phyloP scores from a whole-genome alignment of 2,329 filamentous ascomycete species.

The Myotisia sp. region DNA sequence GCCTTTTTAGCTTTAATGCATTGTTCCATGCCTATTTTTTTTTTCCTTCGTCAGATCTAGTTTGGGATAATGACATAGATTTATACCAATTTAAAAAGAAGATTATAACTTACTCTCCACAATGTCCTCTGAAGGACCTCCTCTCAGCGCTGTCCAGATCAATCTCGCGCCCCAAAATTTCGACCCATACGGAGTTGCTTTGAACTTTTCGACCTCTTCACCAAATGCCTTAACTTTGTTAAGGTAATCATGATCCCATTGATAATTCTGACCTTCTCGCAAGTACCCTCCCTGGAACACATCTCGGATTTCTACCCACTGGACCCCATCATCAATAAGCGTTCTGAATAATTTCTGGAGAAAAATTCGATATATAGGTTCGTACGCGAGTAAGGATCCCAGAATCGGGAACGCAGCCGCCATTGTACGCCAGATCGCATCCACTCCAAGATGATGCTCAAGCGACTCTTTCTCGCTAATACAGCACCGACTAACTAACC shows the following conservation, averaged over 20 bases:
- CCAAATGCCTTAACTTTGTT: slow-evolving; percentile 59
- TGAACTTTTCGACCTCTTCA: slow-evolving; percentile 67
- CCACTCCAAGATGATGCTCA: slow-evolving; percentile 66
- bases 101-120: slow-evolving; percentile 40
- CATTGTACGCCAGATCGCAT: slow-evolving; percentile 78
- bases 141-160: slow-evolving; percentile 69
- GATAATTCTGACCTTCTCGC: slow-evolving; percentile 46
- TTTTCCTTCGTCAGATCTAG: background rate
- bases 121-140: slow-evolving; percentile 48
- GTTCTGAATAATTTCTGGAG: slow-evolving; percentile 56
- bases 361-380: slow-evolving; percentile 72
- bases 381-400: slow-evolving; percentile 67
- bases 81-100: background rate
- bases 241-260: slow-evolving; percentile 53
- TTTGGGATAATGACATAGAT: background rate
- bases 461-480: slow-evolving; percentile 60
- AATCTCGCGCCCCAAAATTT: slow-evolving; percentile 72
- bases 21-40: slow-evolving; percentile 50
- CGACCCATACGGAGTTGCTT: slow-evolving; percentile 52
- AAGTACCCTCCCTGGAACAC: slow-evolving; percentile 61
- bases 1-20: slow-evolving; percentile 68
- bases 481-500: slow-evolving; percentile 59
- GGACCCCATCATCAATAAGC: slow-evolving; percentile 66
- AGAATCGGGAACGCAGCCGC: slow-evolving; percentile 58
- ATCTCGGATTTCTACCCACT: slow-evolving; percentile 68